Conservation (phyloP, 1,139 yeast genomes). For the Yamadazyma epiphylla region DNA sequence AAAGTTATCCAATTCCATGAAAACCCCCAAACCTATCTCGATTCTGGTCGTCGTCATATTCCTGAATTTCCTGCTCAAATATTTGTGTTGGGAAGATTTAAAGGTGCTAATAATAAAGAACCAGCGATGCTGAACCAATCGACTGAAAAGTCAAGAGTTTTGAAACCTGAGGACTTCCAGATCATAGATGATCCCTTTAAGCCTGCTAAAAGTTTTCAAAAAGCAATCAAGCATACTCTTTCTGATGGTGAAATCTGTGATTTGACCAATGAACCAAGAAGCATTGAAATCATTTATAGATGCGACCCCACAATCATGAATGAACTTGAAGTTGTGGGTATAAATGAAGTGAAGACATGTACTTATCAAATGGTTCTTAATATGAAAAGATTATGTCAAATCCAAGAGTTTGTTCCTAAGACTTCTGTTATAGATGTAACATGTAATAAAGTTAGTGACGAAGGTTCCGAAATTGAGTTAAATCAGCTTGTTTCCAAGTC, state of each 20-base stretch:
- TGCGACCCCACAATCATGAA: constrained; percentile 50
- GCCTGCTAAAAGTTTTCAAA: constrained; percentile 27
- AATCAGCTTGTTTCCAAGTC: background rate
- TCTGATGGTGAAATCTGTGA: constrained; percentile 71
- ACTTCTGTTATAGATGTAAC: constrained; percentile 32
- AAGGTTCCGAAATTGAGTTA: background rate
- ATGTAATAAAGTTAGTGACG: constrained; percentile 34
- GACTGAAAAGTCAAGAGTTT: constrained; percentile 16
- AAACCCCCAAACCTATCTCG: constrained; percentile 21
- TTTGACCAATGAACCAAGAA: constrained; percentile 59
- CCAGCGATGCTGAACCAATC: constrained; percentile 15
- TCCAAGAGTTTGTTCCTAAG: constrained; percentile 46
- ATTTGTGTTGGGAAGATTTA: constrained; percentile 46
- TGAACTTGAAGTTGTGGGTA: constrained; percentile 33
- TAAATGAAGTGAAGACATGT: constrained; percentile 70
- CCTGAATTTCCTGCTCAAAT: constrained; percentile 37
- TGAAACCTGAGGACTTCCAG: constrained; percentile 8
- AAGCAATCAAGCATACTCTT: constrained; percentile 40
- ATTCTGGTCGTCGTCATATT: constrained; percentile 15
- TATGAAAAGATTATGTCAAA: constrained; percentile 56
- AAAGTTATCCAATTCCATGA: constrained; percentile 59
- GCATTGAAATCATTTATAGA: constrained; percentile 59
- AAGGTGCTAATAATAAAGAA: constrained; percentile 14
- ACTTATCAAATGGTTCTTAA: constrained; percentile 60
- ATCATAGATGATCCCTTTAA: constrained; percentile 11